A percentile compares a stretch with the other conserved stretches of the same genome.
Conservation (phyloP, 768 basidiomycete species). For the Suillus bovinus region DNA sequence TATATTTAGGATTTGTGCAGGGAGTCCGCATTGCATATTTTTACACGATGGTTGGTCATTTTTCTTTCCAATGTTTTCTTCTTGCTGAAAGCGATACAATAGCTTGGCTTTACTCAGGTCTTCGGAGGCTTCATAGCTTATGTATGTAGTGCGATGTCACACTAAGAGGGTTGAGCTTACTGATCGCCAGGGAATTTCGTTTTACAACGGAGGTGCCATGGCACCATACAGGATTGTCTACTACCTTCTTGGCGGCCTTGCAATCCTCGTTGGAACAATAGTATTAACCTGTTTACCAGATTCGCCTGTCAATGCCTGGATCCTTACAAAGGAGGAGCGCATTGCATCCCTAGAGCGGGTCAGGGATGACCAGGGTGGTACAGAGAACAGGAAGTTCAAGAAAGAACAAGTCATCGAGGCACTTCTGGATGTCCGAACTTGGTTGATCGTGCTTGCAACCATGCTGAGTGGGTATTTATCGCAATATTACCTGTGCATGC, state of each 20-base stretch:
- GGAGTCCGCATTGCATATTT: slow-evolving; percentile 36
- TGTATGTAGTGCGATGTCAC: slow-evolving; percentile 14
- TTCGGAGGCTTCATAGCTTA: slow-evolving; percentile 43
- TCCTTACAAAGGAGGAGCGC: slow-evolving; percentile 38
- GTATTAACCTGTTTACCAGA: slow-evolving; percentile 41
- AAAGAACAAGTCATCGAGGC: slow-evolving; percentile 28
- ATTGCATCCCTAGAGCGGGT: slow-evolving; percentile 42
- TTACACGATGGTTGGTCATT: slow-evolving; percentile 34
- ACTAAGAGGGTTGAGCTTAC: background rate
- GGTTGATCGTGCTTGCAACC: slow-evolving; percentile 29
- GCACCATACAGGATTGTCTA: slow-evolving; percentile 40
- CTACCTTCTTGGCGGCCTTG: slow-evolving; percentile 39
- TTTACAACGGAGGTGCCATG: slow-evolving; percentile 31
- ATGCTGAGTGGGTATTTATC: slow-evolving; percentile 18
- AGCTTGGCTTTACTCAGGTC: slow-evolving; percentile 32
- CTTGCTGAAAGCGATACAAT: slow-evolving; percentile 4
- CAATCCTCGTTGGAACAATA: slow-evolving; percentile 35
- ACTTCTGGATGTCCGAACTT: slow-evolving; percentile 27
- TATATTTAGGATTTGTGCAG: slow-evolving; percentile 14
- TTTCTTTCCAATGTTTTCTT: background rate
- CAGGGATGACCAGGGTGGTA: slow-evolving; percentile 36
- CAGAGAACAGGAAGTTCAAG: slow-evolving; percentile 28
- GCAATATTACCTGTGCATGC: background rate
- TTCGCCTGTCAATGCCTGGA: slow-evolving; percentile 39
- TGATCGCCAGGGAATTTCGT: slow-evolving; percentile 31